Percentiles rank a stretch among this genome's conserved stretches.
Conservation (phyloP, 225 moss, liverwort and hornwort species). For the Pleurozium schreberi region DNA sequence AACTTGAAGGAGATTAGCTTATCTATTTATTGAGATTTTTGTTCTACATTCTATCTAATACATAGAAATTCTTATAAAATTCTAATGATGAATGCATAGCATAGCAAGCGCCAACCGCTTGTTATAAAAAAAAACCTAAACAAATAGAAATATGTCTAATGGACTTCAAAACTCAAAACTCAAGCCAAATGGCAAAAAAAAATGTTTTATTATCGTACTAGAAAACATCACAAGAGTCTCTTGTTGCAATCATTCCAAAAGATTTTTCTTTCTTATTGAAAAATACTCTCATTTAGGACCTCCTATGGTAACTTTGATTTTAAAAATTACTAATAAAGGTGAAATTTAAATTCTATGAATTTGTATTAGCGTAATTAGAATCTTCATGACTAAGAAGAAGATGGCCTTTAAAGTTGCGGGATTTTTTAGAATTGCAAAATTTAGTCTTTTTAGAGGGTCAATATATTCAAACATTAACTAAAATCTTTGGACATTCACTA, state of each 20-base stretch:
- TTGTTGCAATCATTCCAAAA: neutral
- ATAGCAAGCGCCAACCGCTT: too few relatives aligned
- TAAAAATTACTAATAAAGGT: neutral
- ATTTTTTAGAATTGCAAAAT: neutral
- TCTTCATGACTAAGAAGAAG: too few relatives aligned
- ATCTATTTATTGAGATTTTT: too few relatives aligned
- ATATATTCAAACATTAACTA: too few relatives aligned
- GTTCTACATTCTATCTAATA: too few relatives aligned
- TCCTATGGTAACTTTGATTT: neutral
- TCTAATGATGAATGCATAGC: too few relatives aligned
- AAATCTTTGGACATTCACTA: neutral
- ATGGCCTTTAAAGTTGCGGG: neutral
- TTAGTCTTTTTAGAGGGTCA: neutral
- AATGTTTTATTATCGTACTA: neutral
- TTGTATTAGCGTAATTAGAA: neutral
- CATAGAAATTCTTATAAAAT: too few relatives aligned
- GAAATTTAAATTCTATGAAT: neutral
- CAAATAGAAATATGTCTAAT: neutral
- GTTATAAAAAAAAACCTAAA: neutral
- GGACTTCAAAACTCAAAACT: too few relatives aligned
- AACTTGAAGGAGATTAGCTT: neutral
- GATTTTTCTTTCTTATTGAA: neutral
- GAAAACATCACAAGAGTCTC: neutral
- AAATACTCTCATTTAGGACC: neutral
- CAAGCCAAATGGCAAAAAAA: neutral